Evolutionary conservation across 768 basidiomycete genomes (phyloP), one percentile per base, ranked within the genome.

Genomic region (Neoboletus brunneissimus): DNA sequence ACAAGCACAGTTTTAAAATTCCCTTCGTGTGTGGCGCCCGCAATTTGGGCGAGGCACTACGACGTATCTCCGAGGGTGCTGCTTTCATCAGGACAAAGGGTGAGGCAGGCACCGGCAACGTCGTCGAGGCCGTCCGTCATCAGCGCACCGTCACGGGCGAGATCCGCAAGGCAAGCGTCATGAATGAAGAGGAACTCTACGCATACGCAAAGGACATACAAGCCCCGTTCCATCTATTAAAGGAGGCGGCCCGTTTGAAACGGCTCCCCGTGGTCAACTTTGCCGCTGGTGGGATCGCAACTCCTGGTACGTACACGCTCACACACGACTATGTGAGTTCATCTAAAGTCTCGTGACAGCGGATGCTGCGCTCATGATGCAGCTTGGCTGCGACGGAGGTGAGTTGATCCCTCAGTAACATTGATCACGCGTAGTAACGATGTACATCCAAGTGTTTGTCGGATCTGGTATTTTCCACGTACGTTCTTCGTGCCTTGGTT

Each of bases 21-120:
- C 94, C 94, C 12, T 96, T 98, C 66, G 97, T 99, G 3, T 98
- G 95, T 64, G 97, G 97, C 55, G 91, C 93, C 55, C 88, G 91
- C 53, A 88, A 96, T 72, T 84, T 99, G 31, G 97, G 97, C 52
- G 95, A 98, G 74, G 97, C 97, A 4, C 81, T 99, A 6, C 87
- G 97, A 40, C 86, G 97, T 59, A 97, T 99, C 65, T 91, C 91
- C 23, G 97, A 99, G 72, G 97, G 97, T 45, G 96, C 96, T 2
- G 93, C 97, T 0, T 94, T 98, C 82, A 94, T 99, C 75, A 93
- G 97, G 63, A 98, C 96, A 56, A 99, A 98, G 76, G 96, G 94
- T 53, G 89, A 91, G 72, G 88, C 88, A 18, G 91, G 91, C 20
- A 93, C 91, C 0, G 91, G 91, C 41, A 94, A 94, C 68, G 88